Conservation (phyloP, 306 rosid species). For the Cucurbita ficifolia region DNA sequence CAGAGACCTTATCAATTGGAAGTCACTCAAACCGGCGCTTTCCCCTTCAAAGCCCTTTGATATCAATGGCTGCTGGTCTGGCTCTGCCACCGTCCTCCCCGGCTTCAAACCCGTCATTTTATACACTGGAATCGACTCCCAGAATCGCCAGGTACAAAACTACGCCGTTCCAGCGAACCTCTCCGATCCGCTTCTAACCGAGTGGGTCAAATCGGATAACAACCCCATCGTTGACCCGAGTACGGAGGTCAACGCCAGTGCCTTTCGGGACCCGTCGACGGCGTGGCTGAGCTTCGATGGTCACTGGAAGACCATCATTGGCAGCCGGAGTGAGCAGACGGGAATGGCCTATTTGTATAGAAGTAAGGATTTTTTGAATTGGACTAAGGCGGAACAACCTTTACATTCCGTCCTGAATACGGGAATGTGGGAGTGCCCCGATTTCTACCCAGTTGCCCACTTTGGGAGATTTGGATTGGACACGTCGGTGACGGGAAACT, state of each 20-base stretch:
- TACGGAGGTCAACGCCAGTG: constrained; percentile 16
- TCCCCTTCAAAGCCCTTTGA: constrained; percentile 64
- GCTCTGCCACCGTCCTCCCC: constrained; percentile 59
- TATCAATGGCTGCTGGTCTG: constrained; percentile 79
- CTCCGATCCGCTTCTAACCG: constrained; percentile 44
- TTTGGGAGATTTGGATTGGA: constrained; percentile 34
- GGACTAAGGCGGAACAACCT: constrained; percentile 60
- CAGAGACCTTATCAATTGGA: constrained; percentile 61
- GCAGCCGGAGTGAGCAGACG: constrained; percentile 22
- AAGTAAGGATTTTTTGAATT: constrained; percentile 39
- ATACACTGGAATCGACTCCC: constrained; percentile 53
- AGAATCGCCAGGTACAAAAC: constrained; percentile 44
- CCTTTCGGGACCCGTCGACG: constrained; percentile 69
- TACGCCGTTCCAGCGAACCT: constrained; percentile 39
- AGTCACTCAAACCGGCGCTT: constrained; percentile 37
- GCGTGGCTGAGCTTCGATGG: constrained; percentile 46
- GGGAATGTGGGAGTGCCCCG: constrained; percentile 90
- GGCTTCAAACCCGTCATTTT: constrained; percentile 54
- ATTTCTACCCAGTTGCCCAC: constrained; percentile 53
- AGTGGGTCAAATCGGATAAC: constrained; percentile 50
- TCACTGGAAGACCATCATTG: constrained; percentile 57
- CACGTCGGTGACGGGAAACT: constrained; percentile 16
- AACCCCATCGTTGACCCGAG: constrained; percentile 38
- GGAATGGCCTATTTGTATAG: constrained; percentile 54
- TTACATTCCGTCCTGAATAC: constrained; percentile 35